Conservation (phyloP, 495 filamentous ascomycete genomes). For the Tuber aestivum region DNA sequence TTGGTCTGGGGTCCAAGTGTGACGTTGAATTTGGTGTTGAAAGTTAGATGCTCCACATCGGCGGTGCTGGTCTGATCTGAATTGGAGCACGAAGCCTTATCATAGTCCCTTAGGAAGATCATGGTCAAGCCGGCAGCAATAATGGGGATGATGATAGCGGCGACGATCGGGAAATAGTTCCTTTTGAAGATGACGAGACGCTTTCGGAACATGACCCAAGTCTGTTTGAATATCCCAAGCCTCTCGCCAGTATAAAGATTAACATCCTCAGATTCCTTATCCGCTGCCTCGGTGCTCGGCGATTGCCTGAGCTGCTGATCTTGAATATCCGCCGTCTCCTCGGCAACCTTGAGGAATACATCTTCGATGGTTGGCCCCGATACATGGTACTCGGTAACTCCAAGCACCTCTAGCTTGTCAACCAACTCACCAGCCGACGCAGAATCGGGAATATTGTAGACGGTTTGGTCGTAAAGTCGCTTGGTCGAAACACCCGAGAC, state of each 20-base stretch:
- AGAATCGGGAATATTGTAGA: slow-evolving; percentile 62
- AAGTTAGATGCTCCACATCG: slow-evolving; percentile 41
- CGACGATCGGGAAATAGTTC: slow-evolving; percentile 67
- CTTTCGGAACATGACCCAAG: slow-evolving; percentile 68
- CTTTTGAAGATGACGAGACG: slow-evolving; percentile 66
- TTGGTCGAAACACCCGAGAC: slow-evolving; percentile 55
- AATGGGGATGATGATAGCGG: slow-evolving; percentile 67
- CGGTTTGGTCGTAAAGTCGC: slow-evolving; percentile 59
- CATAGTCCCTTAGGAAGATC: slow-evolving; percentile 59
- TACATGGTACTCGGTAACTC: slow-evolving; percentile 65
- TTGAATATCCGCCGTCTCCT: slow-evolving; percentile 51
- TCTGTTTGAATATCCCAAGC: slow-evolving; percentile 60
- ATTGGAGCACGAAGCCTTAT: slow-evolving; percentile 52
- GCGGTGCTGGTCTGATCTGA: slow-evolving; percentile 1
- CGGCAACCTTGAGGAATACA: slow-evolving; percentile 76
- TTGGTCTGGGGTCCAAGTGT: slow-evolving; percentile 57
- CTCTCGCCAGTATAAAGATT: slow-evolving; percentile 62
- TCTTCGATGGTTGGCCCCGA: slow-evolving; percentile 82
- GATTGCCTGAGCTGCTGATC: slow-evolving; percentile 27
- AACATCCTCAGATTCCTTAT: slow-evolving; percentile 39
- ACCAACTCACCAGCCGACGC: slow-evolving; percentile 61
- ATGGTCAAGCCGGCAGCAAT: slow-evolving; percentile 69
- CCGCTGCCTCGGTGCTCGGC: slow-evolving; percentile 27
- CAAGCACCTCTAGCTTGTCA: slow-evolving; percentile 55
- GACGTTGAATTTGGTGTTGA: slow-evolving; percentile 48